Base-by-base conservation (phyloP, 768 basidiomycete species). In the Lactarius vividus region DNA sequence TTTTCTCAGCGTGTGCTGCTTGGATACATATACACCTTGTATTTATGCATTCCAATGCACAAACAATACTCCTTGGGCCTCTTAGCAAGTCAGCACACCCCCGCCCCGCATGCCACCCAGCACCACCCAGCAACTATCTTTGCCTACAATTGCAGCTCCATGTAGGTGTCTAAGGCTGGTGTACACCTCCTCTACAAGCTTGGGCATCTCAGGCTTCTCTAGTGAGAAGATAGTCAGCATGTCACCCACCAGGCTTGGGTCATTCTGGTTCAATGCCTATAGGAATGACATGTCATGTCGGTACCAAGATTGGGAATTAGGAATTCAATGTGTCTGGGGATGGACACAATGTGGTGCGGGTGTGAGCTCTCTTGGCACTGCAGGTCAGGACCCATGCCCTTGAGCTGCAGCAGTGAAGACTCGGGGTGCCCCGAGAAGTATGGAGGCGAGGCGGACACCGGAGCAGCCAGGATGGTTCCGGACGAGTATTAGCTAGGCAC, bases 181-280 rank as follows among this genome's bases (percentile, higher is more conserved):
- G 58, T 85, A 79, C 23, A 90, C 81, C 72, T 92, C 89, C 6
- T 75, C 77, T 11, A 88, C 79, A 46, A 88, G 78, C 64, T 82
- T 78, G 2, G 85, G 79, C 28, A 74, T 71, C 31, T 79, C 79
- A 20, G 79, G 75, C 7, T 80, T 77, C 10, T 78, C 78, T 49
- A 87, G 79, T 7, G 83, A 79, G 76, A 88, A 92, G 37, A 92
- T 82, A 6, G 89, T 81, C 67, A 94, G 84, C 39, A 84, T 83
- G 74, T 94, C 91, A 28, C 91, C 90, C 56, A 81, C 84, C 0
- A 84, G 78, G 28, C 84, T 81, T 5, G 86, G 86, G 71, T 91
- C 86, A 70, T 91, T 87, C 37, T 91, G 82, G 75, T 92, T 94
- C 3, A 90, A 88, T 13, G 84, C 77, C 72, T 91, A 93, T 18